Percentiles rank a stretch among this genome's conserved stretches.
Conservation (phyloP, 768 basidiomycete species). For the Pluteus cervinus region DNA sequence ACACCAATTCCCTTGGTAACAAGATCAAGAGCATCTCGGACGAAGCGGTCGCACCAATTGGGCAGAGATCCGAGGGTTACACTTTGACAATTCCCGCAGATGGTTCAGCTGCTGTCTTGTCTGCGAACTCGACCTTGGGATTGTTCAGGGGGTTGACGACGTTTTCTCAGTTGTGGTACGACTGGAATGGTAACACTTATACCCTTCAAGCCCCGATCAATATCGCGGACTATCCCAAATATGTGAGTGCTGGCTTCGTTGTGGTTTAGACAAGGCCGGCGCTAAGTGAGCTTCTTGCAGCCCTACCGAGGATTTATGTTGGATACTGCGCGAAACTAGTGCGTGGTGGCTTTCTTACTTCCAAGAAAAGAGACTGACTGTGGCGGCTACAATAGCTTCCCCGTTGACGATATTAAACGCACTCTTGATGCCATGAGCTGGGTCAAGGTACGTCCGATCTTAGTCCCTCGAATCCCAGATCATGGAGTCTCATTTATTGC, state of each 20-base stretch:
- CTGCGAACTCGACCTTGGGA: constrained; percentile 61
- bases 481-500: background rate
- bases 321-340: constrained; percentile 77
- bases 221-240: constrained; percentile 59
- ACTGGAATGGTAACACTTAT: constrained; percentile 43
- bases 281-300: constrained; percentile 21
- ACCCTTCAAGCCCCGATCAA: constrained; percentile 49
- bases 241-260: constrained; percentile 35
- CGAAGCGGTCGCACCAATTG: constrained; percentile 45
- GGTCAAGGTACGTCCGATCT: constrained; percentile 51
- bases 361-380: background rate
- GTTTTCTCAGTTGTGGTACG: constrained; percentile 67
- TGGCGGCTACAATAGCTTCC: constrained; percentile 35
- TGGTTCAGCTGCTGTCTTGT: constrained; percentile 48
- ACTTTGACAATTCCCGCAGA: constrained; percentile 48
- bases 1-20: too few species aligned
- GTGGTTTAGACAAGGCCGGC: background rate
- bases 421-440: constrained; percentile 75
- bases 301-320: constrained; percentile 75
- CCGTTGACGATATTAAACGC: constrained; percentile 56
- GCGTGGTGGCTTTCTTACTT: too few species aligned
- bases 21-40: constrained; percentile 42
- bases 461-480: constrained; percentile 15
- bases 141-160: constrained; percentile 71
- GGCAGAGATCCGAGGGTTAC: constrained; percentile 58